Evolutionary conservation across 305 asterid genomes (phyloP).

Genomic region (Fraxinus velutina): DNA sequence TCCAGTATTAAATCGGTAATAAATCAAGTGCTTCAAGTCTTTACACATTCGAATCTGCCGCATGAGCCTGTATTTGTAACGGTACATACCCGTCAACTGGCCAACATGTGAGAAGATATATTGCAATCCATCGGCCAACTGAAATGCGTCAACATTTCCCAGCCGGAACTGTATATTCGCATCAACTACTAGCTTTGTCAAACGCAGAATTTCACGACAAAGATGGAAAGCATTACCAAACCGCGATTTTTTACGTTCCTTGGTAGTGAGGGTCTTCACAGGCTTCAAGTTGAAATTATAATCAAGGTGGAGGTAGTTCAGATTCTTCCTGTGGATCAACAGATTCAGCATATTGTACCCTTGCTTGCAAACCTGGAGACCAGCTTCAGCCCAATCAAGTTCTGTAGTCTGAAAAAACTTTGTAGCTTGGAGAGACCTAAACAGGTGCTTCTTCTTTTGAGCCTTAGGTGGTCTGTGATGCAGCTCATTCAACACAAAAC

Average conservation of each 20-base stretch:
- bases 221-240: constrained; percentile 99
- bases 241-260: constrained; percentile 95
- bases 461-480: constrained; percentile 99
- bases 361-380: constrained; percentile 99
- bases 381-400: constrained; percentile 99
- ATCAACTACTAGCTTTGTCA: constrained; percentile 98
- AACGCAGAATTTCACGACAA: constrained; percentile 92
- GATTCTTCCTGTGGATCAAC: constrained; percentile 89
- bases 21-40: constrained; percentile 95
- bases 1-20: constrained; percentile 96
- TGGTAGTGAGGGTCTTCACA: constrained; percentile 95
- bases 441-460: constrained; percentile 93
- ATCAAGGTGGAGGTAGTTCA: constrained; percentile 96
- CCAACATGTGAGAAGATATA: constrained; percentile 98
- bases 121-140: constrained; percentile 98
- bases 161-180: constrained; percentile 98
- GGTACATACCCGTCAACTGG: constrained; percentile 97
- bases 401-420: constrained; percentile 97
- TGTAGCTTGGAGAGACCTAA: constrained; percentile 94
- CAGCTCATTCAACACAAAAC: constrained; percentile 95
- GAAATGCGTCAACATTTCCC: constrained; percentile 99
- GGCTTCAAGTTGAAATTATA: constrained; percentile 97
- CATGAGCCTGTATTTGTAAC: constrained; percentile 97
- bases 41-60: constrained; percentile 99
- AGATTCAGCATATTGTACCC: constrained; percentile 98